Percentiles rank a stretch among this genome's conserved stretches.
Conservation (phyloP, 371 early-diverging fungal genomes). For the Saksenaea oblongispora region DNA sequence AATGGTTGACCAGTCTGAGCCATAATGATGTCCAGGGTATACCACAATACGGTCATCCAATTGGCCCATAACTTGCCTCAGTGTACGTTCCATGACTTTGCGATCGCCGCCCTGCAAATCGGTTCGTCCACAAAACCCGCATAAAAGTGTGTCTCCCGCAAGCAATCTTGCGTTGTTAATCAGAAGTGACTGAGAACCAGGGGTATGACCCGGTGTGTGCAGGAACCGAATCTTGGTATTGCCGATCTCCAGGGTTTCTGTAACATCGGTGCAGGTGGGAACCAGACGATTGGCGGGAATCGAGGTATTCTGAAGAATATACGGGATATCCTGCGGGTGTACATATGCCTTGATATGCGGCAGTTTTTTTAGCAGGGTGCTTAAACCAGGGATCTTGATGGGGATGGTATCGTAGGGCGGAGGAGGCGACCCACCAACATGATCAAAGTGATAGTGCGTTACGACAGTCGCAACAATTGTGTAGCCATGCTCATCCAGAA, state of each 20-base stretch:
- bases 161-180: conserved; percentile 76
- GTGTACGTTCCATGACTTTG: conserved; percentile 65
- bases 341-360: conserved; percentile 76
- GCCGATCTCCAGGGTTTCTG: conserved; percentile 58
- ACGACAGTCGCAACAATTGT: conserved; percentile 72
- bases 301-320: conserved; percentile 69
- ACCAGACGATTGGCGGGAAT: conserved; percentile 61
- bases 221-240: conserved; percentile 62
- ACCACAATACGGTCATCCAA: conserved; percentile 74
- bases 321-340: conserved; percentile 75
- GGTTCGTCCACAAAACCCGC: conserved; percentile 75
- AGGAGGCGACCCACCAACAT: conserved; percentile 75
- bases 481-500: conserved; percentile 58
- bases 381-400: conserved; percentile 78
- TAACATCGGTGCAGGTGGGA: conserved; percentile 59
- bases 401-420: conserved; percentile 80
- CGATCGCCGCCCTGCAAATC: conserved; percentile 78
- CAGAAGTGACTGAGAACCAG: conserved; percentile 82
- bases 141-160: conserved; percentile 87
- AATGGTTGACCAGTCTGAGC: conserved; percentile 76
- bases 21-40: conserved; percentile 88
- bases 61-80: conserved; percentile 57
- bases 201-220: conserved; percentile 91
- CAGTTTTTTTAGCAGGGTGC: conserved; percentile 65
- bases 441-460: conserved; percentile 88